Conservation (phyloP, 2,329 filamentous ascomycete species). For the Nigrospora osmanthi region DNA sequence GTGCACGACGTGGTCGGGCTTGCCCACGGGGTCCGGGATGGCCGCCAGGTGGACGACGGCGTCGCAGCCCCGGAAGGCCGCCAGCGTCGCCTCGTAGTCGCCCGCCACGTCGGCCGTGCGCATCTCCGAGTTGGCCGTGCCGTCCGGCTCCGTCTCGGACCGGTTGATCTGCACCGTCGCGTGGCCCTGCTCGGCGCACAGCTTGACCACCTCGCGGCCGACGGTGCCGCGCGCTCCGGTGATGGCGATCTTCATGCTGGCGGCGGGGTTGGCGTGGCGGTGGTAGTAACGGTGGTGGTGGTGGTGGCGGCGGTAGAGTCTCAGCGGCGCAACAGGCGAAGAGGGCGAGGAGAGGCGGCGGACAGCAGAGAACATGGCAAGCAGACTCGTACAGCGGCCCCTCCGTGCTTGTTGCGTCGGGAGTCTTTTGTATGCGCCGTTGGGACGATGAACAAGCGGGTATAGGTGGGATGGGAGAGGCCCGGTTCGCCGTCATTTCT, state of each 20-base stretch:
- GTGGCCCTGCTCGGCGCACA: slow-evolving; percentile 21
- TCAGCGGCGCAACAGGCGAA: background rate
- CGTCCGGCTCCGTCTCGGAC: slow-evolving; percentile 18
- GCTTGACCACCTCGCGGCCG: slow-evolving; percentile 19
- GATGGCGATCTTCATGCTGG: slow-evolving; percentile 29
- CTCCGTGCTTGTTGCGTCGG: too few relatives aligned
- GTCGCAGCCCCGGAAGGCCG: slow-evolving; percentile 25
- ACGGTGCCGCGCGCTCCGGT: slow-evolving; percentile 26
- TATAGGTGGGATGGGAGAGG: too few relatives aligned
- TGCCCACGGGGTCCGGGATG: slow-evolving; percentile 25
- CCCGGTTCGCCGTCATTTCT: too few relatives aligned
- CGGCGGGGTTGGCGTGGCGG: background rate
- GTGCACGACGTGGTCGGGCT: slow-evolving; percentile 21
- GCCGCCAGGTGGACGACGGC: slow-evolving; percentile 28
- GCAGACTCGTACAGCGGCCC: too few relatives aligned
- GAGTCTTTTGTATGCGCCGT: too few relatives aligned
- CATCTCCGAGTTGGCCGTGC: slow-evolving; percentile 22
- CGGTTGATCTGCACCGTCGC: slow-evolving; percentile 25
- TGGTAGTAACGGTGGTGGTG: background rate
- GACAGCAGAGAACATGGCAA: background rate
- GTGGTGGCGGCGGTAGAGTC: background rate
- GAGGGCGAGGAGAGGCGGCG: background rate
- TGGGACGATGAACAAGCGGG: too few relatives aligned
- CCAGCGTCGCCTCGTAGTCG: slow-evolving; percentile 21
- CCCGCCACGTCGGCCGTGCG: slow-evolving; percentile 21